Evolutionary conservation across 352 stramenopile genomes (phyloP).

Genomic region (Phytophthora macrochlamydospora): DNA sequence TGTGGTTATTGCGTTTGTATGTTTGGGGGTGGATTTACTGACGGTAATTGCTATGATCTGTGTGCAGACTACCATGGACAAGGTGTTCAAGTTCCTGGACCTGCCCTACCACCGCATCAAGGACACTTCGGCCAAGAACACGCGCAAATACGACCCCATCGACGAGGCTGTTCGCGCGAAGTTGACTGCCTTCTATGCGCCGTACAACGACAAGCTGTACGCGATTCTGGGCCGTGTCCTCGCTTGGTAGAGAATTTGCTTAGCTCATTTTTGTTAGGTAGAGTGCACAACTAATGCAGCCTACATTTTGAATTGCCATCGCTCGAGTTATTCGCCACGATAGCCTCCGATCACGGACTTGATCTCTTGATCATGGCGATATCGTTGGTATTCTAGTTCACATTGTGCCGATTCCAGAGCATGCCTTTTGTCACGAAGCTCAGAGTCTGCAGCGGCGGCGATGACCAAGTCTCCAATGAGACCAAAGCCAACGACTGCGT

Average conservation of each 20-base stretch:
- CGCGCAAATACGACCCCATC: conserved; percentile 84
- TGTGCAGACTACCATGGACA: conserved; percentile 69
- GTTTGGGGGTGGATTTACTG: background rate
- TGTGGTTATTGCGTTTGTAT: conserved; percentile 13
- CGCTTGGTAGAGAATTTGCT: conserved; percentile 47
- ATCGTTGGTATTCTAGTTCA: too few relatives aligned
- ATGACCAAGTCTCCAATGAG: too few relatives aligned
- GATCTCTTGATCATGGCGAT: too few relatives aligned
- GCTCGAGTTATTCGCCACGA: too few relatives aligned
- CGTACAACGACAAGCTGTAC: conserved; percentile 85
- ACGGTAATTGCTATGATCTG: conserved; percentile 19
- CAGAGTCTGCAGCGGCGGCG: too few relatives aligned
- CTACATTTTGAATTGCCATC: too few relatives aligned
- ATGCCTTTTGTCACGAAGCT: too few relatives aligned
- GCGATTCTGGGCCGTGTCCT: conserved; percentile 64
- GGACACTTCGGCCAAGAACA: conserved; percentile 88
- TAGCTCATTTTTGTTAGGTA: conserved; percentile 5
- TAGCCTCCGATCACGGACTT: too few relatives aligned
- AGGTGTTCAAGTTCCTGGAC: conserved; percentile 86
- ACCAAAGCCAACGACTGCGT: too few relatives aligned
- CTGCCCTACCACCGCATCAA: conserved; percentile 83
- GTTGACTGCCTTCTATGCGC: conserved; percentile 77
- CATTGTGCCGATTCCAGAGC: too few relatives aligned
- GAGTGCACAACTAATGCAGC: conserved; percentile 5
- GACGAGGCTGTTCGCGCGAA: conserved; percentile 52